Evolutionary conservation across 129 eudicot species (phyloP), one percentile per base, ranked within the genome.

Genomic region (Centella asiatica): DNA sequence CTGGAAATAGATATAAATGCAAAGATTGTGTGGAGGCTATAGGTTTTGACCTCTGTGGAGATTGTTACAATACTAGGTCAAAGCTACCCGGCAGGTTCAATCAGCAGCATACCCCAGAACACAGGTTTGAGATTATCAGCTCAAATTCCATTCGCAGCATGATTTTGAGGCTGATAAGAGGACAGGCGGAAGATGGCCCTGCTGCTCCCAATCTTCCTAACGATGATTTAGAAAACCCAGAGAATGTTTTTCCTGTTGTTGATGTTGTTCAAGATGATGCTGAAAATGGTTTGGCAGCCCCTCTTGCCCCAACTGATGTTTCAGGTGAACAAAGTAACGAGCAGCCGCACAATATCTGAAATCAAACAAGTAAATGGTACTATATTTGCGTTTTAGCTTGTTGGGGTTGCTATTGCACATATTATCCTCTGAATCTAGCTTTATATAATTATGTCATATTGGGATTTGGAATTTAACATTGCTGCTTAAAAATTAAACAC

Each of bases 21-120:
- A 72, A 78, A 73, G 85, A 87, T 60, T 87, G 90, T 44, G 57
- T 62, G 62, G 92, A 83, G 72, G 52, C 5, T 22, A 46, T 75
- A 2, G 85, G 88, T 29, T 87, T 77, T 49, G 85, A 83, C 72
- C 83, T 87, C 46, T 87, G 90, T 67, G 78, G 76, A 61, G 87
- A 76, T 47, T 87, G 95, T 73, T 76, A 78, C 71, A 75, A 67
- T n/a, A 62, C 83, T 17, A 57, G 75, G 23, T 73, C 83, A 40
- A 78, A 73, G 55, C 75, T 76, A 63, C 85, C 95, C 4, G 95
- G 95, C 20, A 66, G 95, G 69, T 83, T 87, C 42, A 83, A 80
- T 60, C 95, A 87, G 60, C 79, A 80, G 74, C 90, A 87, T 66
- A 80, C 88, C 32, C 49, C 87, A 39, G 74, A 79, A 27, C 95